A percentile compares a stretch with the other conserved stretches of the same genome.
These are phyloP conservation scores for Capsicum chinense DNA, from an alignment of 257 asterid species.

Conservation along the genomic window DNA sequence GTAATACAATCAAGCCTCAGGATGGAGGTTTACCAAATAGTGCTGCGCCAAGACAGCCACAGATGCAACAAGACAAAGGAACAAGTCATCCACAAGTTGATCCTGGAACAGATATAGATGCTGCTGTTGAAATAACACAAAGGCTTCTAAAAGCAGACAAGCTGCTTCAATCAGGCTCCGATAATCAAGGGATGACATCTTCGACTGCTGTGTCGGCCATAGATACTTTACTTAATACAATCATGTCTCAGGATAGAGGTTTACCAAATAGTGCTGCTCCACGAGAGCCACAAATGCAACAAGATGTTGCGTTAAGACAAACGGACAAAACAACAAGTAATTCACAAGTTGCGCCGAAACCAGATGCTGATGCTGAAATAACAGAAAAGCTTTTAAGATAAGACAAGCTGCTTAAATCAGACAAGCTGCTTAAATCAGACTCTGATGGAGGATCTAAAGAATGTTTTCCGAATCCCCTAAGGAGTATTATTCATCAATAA, in stretches of 20 bases:
- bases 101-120: constrained; percentile 35
- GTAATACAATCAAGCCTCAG: constrained; percentile 23
- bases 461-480: constrained; percentile 28
- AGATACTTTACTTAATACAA: constrained; percentile 29
- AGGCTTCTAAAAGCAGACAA: neutral
- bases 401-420: neutral
- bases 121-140: constrained; percentile 24
- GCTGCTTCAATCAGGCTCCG: neutral
- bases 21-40: constrained; percentile 26
- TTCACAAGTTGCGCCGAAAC: constrained; percentile 38
- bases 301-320: constrained; percentile 24
- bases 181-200: constrained; percentile 37
- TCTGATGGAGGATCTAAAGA: constrained; percentile 11
- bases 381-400: neutral
- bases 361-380: constrained; percentile 32
- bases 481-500: constrained; percentile 28
- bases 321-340: constrained; percentile 35
- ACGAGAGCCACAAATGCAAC: constrained; percentile 28
- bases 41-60: constrained; percentile 20
- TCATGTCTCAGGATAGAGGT: constrained; percentile 27
- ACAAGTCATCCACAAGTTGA: constrained; percentile 39
- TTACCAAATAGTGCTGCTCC: constrained; percentile 23
- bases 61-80: constrained; percentile 33
- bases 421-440: neutral
- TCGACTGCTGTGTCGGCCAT: neutral